A percentile compares a stretch with the other conserved stretches of the same genome.
phyloP scores from a whole-genome alignment of 2,329 filamentous ascomycete species.

The Raffaelea arxii region DNA sequence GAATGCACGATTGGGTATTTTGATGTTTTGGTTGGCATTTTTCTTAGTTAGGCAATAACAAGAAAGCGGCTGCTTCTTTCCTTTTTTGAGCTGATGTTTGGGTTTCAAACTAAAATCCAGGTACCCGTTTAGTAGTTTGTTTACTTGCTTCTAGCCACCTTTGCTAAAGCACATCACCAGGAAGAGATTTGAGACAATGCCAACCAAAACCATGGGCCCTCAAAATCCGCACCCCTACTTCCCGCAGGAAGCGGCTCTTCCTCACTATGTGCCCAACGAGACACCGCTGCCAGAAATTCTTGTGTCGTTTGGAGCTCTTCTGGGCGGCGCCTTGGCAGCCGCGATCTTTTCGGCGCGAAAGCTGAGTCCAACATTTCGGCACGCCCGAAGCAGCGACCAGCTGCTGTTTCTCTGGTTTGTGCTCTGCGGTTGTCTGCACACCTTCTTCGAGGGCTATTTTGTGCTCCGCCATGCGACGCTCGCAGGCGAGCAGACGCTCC shows the following conservation, averaged over 20 bases:
- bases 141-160: too few species aligned
- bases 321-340: constrained; percentile 24
- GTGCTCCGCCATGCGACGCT: constrained; percentile 58
- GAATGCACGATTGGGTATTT: too few species aligned
- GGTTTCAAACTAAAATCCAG: too few species aligned
- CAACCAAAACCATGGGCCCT: too few species aligned
- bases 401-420: constrained; percentile 43
- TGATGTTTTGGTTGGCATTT: too few species aligned
- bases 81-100: too few species aligned
- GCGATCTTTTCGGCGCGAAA: constrained; percentile 19
- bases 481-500: constrained; percentile 58
- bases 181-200: too few species aligned
- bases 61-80: too few species aligned
- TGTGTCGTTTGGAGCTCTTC: constrained; percentile 24
- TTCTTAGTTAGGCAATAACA: too few species aligned
- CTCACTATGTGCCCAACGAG: constrained; percentile 35
- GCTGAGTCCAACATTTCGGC: constrained; percentile 10
- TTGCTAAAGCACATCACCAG: too few species aligned
- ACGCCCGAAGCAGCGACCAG: constrained; percentile 27
- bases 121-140: too few species aligned
- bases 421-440: constrained; percentile 58
- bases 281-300: constrained; percentile 28
- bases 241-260: constrained; percentile 32
- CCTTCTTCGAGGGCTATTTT: constrained; percentile 80
- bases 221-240: too few species aligned